Base-by-base conservation (phyloP, 176 grass and related monocot genomes). In the Triticum turgidum region DNA sequence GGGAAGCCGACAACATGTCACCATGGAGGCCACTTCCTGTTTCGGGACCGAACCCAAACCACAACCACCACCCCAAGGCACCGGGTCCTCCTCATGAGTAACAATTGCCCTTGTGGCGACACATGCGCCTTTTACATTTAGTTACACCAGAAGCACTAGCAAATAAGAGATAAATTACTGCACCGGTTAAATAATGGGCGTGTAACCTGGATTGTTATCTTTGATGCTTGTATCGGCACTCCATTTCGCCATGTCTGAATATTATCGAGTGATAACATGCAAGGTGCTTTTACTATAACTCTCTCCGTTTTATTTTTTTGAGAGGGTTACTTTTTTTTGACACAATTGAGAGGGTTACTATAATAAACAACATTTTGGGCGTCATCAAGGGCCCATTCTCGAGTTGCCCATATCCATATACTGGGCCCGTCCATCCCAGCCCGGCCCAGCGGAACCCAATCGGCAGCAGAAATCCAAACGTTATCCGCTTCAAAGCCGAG, bases 401-500 rank as follows among this genome's bases (percentile, higher is more conserved):
- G 45, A 49, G 12, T 49, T 49, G 45, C 45, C 51, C 51, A 6
- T 18, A 54, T 54, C 5, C 51, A 54, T 54, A 25, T 8, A 87
- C 21, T 17, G 0, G 13, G 22, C 11, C 34, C 17, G 27, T 12
- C 0, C 6, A 3, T 33, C 38, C 80, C 67, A 76, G 12, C 20
- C 17, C 5, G 29, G 5, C 14, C 17, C 5, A n/a, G 2, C 0
- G 18, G 7, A 41, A 64, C 29, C 77, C 76, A 81, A 91, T 74
- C 42, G 58, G 15, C 59, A 59, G 56, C 64, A 6, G 5, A 38
- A 78, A 78, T 17, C 56, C 68, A 64, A 58, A 85, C 90, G 71
- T 88, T 91, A 88, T 91, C 90, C 90, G 63, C 32, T 91, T 88
- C 69, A 85, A 85, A 91, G 69, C 81, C 38, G 69, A 79, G 69